Conservation (phyloP, 225 moss, liverwort and hornwort species). For the Ulota crispa region DNA sequence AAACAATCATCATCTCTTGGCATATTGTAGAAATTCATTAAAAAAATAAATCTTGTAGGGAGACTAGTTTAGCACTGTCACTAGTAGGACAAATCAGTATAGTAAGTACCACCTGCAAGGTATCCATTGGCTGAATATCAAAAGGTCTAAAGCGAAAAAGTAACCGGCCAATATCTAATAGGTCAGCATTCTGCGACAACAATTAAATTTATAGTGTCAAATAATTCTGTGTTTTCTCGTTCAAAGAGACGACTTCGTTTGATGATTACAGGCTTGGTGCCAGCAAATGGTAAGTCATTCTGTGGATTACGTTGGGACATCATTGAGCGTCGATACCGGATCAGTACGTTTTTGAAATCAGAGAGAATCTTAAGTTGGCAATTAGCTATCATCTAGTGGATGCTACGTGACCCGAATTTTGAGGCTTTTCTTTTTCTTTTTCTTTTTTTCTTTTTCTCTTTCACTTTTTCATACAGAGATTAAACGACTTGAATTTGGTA, state of each 20-base stretch:
- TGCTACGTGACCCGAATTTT: background rate
- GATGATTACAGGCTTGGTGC: background rate
- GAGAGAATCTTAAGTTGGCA: background rate
- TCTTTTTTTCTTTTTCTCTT: too few relatives aligned
- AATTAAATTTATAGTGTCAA: background rate
- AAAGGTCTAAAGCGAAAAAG: background rate
- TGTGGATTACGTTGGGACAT: background rate
- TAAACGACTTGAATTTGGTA: background rate
- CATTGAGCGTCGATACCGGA: background rate
- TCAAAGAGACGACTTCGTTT: background rate
- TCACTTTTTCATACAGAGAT: too few relatives aligned
- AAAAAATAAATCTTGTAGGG: too few relatives aligned
- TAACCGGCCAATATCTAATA: background rate
- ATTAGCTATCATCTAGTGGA: constrained; percentile 16
- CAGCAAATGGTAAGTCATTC: background rate
- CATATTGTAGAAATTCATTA: too few relatives aligned
- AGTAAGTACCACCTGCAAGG: background rate
- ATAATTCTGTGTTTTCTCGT: background rate
- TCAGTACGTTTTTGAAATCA: background rate
- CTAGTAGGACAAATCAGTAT: too few relatives aligned
- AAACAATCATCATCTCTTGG: too few relatives aligned
- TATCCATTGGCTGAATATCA: background rate
- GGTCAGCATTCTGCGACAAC: background rate
- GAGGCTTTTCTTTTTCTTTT: background rate
- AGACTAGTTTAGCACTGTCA: too few relatives aligned